Base-by-base conservation (phyloP, 345 rosid genomes). In the Lepidium africanum region DNA sequence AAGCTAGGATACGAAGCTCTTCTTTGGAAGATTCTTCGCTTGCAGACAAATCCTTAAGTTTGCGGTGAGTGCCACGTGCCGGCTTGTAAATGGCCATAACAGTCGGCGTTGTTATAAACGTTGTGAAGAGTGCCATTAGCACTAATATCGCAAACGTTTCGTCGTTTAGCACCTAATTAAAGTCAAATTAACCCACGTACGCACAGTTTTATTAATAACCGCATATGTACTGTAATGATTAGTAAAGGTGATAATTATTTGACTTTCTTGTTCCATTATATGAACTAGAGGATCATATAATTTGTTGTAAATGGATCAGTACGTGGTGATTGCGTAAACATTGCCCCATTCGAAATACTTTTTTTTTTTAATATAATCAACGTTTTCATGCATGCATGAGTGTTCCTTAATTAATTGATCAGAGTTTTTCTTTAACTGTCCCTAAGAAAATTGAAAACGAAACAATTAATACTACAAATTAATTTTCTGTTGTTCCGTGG, bases 101-200 rank as follows among this genome's bases (percentile, higher is more conserved):
- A 1, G 67, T 73, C 27, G 94, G 94, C 10, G 94, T 87, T 21
- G 96, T 87, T 58, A 92, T 74, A 84, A 92, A 92, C 72, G 96
- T 89, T 56, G 96, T 92, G 73, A 92, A 81, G 32, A 91, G 83
- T 32, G 96, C 96, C 96, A 91, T 91, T 9, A 91, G 79, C 11
- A 88, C 93, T 12, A 91, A 37, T 54, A 89, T 88, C 2, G 96
- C 94, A 42, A 91, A 91, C 2, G 56, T 73, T 79, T 91, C 93
- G 35, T 86, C 97, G 50, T 85, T 89, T 12, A 89, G 81, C n/a
- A 91, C 97, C 97, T 87, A 82, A 10, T 32, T 1, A 49, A 54
- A 65, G 30, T 36, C 58, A 59, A 35, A 27, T 27, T 4, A 27
- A 5, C 54, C 55, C 41, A 10, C 47, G 7, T 13, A 50, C 27